Base-by-base conservation (phyloP, 83 land plant genomes). In the Diphasiastrum complanatum region DNA sequence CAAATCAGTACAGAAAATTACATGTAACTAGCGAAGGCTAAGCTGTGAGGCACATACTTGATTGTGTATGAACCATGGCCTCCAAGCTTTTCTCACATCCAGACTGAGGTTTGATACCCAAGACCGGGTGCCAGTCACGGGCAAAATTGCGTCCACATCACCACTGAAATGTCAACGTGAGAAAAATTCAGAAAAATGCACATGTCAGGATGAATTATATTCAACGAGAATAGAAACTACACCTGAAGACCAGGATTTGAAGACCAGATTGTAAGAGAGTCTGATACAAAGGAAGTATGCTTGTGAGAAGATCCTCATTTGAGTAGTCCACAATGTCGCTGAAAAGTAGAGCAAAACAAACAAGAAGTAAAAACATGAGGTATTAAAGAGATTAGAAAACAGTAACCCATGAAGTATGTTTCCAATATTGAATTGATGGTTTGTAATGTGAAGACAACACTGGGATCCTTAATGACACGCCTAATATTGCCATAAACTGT, bases 101-200 rank as follows among this genome's bases (percentile, higher is more conserved):
- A 65, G 30, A n/a, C 53, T 47, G 50, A 67, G 33, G 20, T n/a
- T 1, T 49, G 23, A 33, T 25, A 67, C 31, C 63, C 63, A 57
- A 57, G 65, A 18, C 5, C 70, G 70, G 33, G 70, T 56, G 49
- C 70, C 70, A 45, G 70, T 67, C 27, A 67, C 61, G 30, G 70
- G 70, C 16, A 67, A 62, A 1, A 67, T 57, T 26, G 70, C 61
- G 57, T 67, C 70, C 8, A 32, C 26, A 34, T 67, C 70, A 46
- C 70, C 70, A 67, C 70, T 67, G 68, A 3, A 10, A 5, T 5
- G 43, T 40, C 8, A 16, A 40, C 12, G 43, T 40, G 43, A 40
- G 43, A 16, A 40, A 40, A 16, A 8, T 16, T 40, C 12, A 8
- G 8, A 8, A 8, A 8, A 16, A 40, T 8, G 43, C 43, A 40